These are phyloP conservation scores for Orbilia blumenaviensis DNA, from an alignment of 2,329 filamentous ascomycete genomes.

Conservation along the genomic window DNA sequence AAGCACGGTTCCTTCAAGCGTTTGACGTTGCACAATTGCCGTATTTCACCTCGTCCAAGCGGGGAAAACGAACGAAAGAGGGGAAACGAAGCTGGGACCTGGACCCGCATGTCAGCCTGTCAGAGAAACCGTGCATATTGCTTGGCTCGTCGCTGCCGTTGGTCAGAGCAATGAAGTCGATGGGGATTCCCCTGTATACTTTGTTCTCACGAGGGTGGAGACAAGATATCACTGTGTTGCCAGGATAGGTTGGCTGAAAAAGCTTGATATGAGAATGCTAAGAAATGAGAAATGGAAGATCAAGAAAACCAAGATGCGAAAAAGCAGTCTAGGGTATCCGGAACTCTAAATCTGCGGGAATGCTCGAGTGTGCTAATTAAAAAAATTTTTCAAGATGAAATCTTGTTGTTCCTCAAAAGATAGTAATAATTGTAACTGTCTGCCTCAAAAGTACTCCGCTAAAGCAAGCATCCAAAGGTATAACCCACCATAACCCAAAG, in stretches of 20 bases:
- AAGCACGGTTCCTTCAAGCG: slow-evolving; percentile 6
- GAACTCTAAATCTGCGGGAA: neutral
- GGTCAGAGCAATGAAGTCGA: slow-evolving; percentile 11
- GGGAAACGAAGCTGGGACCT: slow-evolving; percentile 25
- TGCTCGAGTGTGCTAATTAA: neutral
- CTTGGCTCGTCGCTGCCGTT: slow-evolving; percentile 30
- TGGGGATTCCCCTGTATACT: slow-evolving; percentile 39
- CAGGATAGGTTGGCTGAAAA: slow-evolving; percentile 16
- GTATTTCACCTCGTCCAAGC: slow-evolving; percentile 10
- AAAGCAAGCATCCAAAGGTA: slow-evolving; percentile 31
- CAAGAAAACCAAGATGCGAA: slow-evolving; percentile 18
- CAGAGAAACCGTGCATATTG: slow-evolving; percentile 25
- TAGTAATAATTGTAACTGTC: slow-evolving; percentile 4
- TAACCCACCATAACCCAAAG: slow-evolving; percentile 13
- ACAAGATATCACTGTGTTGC: slow-evolving; percentile 22
- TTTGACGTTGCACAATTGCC: slow-evolving; percentile 19
- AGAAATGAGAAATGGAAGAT: slow-evolving; percentile 16
- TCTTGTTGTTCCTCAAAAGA: slow-evolving; percentile 13
- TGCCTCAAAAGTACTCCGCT: slow-evolving; percentile 29
- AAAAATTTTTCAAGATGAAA: slow-evolving; percentile 6
- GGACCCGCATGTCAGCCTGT: slow-evolving; percentile 36
- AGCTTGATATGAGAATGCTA: slow-evolving; percentile 17
- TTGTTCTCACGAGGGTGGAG: slow-evolving; percentile 20
- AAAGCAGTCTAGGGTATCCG: slow-evolving; percentile 18
- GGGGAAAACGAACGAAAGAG: slow-evolving; percentile 7